Base-by-base conservation (phyloP, 1,284 basidiomycete genomes). In the Lignosus rhinocerotis region DNA sequence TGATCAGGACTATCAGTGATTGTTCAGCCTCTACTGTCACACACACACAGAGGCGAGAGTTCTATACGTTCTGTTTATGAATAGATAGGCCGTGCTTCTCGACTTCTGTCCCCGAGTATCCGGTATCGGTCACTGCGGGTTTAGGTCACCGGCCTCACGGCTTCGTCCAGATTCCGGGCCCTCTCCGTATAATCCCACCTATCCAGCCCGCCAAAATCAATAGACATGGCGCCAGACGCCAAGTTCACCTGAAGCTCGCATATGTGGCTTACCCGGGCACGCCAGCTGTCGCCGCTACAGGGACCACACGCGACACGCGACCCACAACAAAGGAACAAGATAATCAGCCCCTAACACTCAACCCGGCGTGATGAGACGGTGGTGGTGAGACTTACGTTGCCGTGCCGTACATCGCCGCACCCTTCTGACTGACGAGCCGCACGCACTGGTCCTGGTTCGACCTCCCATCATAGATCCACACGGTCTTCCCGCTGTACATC, bases 171-270 rank as follows among this genome's bases (percentile, higher is more conserved):
- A 69, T 91, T 91, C 56, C 86, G 78, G 50, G 72, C 72, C 44
- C 88, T 78, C 68, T 91, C 86, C 11, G 61, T 65, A 56, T 80
- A 80, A 65, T 90, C 87, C 83, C 87, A 91, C 34, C 84, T 79
- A 71, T 90, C 88, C 55, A 87, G 71, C 2, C 88, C 90, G 39
- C 87, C 87, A 68, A 92, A 92, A 68, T 88, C 82, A 38, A 92
- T 86, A 58, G 77, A 83, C 80, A 92, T 80, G 7, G 79, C 80
- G n/a, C 81, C 80, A 12, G 77, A 77, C 11, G 80, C 75, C 69
- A 91, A 76, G 67, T 83, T 87, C 65, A 86, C 80, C 66, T 92
- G 89, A 34, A 92, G 76, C 70, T 90, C 89, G 61, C 80, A 83
- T 8, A 92, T 81, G 68, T 89, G 88, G 34, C 82, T 76, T 3